phyloP scores from a whole-genome alignment of 2,329 filamentous ascomycete species.

The Dactylellina haptotyla region DNA sequence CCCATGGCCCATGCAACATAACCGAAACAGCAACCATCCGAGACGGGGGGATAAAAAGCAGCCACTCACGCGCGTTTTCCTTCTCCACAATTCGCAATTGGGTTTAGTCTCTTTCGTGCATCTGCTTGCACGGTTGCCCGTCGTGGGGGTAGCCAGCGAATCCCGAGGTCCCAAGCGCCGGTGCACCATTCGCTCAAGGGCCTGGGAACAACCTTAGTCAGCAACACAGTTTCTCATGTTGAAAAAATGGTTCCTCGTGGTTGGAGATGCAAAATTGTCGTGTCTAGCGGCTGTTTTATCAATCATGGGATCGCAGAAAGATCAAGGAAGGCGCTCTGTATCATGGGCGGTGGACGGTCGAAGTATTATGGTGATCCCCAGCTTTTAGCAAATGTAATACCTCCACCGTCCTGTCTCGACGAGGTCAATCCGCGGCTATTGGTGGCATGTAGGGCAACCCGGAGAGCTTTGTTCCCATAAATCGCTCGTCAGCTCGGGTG shows the following conservation, averaged over 20 bases:
- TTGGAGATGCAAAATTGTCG: too few species aligned
- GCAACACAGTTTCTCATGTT: slow-evolving; percentile 43
- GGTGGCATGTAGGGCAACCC: slow-evolving; percentile 22
- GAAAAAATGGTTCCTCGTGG: neutral
- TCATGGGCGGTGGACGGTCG: neutral
- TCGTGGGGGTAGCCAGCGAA: slow-evolving; percentile 31
- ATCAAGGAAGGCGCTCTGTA: neutral
- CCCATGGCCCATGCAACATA: slow-evolving; percentile 21
- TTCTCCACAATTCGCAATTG: slow-evolving; percentile 55
- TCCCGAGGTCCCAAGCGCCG: neutral
- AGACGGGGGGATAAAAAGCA: slow-evolving; percentile 16
- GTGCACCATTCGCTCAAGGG: neutral
- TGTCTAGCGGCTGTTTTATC: too few species aligned
- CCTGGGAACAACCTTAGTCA: slow-evolving; percentile 26
- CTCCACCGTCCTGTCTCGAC: slow-evolving; percentile 1
- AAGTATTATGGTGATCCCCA: neutral
- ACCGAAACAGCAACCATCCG: slow-evolving; percentile 6
- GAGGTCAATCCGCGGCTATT: slow-evolving; percentile 31
- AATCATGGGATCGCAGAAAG: neutral
- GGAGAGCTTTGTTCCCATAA: slow-evolving; percentile 29
- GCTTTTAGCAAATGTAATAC: neutral
- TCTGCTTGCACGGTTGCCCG: slow-evolving; percentile 31
- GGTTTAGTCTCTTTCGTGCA: slow-evolving; percentile 43
- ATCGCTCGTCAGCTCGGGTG: slow-evolving; percentile 22
- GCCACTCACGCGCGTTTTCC: slow-evolving; percentile 48